Evolutionary conservation across 139 green algal genomes (phyloP).

Genomic region (Pseudopediastrum boryanum): DNA sequence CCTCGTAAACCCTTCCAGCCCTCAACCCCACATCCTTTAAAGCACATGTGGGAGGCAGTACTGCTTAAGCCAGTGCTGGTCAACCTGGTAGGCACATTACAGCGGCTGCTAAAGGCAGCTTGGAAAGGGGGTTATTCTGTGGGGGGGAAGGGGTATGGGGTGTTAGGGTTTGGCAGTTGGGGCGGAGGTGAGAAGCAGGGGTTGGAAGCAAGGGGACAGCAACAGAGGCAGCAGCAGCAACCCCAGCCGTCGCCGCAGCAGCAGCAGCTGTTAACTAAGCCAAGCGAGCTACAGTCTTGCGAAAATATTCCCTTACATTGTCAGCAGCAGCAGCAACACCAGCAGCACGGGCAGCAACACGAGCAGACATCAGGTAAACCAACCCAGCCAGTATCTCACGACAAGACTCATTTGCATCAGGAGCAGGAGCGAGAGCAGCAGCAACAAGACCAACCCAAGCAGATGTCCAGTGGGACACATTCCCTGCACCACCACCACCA

Average conservation of each 20-base stretch:
- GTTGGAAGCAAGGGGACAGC: no score
- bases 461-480: no score
- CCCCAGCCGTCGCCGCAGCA: neutral
- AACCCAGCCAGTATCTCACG: no score
- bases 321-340: neutral
- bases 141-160: no score
- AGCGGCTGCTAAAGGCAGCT: neutral
- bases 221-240: neutral
- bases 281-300: neutral
- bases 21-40: neutral
- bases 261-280: neutral
- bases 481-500: no score
- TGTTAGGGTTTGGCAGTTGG: neutral
- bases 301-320: neutral
- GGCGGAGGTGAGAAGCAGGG: neutral
- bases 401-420: no score
- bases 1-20: neutral
- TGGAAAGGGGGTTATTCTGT: no score
- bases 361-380: no score
- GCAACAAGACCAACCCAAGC: no score
- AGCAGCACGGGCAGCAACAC: neutral
- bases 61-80: neutral
- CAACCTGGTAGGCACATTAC: neutral
- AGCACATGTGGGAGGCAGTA: neutral
- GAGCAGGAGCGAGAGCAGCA: no score